Base-by-base conservation (phyloP, 1,284 basidiomycete genomes). In the Irpex sp. region DNA sequence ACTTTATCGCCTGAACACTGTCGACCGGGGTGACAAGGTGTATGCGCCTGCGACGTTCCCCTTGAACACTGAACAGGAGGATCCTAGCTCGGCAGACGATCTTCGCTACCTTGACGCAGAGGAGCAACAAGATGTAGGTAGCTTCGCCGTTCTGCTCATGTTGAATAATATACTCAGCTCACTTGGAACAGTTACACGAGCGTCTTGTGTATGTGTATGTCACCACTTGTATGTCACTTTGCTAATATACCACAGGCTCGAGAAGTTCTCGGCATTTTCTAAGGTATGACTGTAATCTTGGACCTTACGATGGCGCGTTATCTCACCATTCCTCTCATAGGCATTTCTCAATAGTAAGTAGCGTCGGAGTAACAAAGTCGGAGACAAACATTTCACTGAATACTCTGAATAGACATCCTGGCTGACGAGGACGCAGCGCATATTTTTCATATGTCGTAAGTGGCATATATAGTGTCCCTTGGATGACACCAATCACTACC, bases 251-350 rank as follows among this genome's bases (percentile, higher is more conserved):
- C 67, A 15, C 69, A 92, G 91, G 9, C 78, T 94, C 22, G 90
- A 91, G 68, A 93, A 94, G 82, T 94, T 90, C 71, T 82, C 90
- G 1, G 84, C 84, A 0, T 88, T 93, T 65, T 93, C 92, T 1
- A 87, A 89, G 77, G 90, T 87, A 75, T 68, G 32, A 27, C n/a
- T 27, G 27, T 27, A 27, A 27, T 27, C 27, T 27, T 27, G 27
- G 27, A 27, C 27, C 27, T 27, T 27, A 27, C 27, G 27, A 27
- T 2, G 27, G 27, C 27, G 27, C 4, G 27, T 4, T 27, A 42
- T 27, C 44, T 27, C 66, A 27, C 65, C 9, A 6, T 11, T 10
- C 65, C 11, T 32, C 4, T 65, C 62, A 54, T 67, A 89, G 88
- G 88, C 87, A 0, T 79, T 92, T 24, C 78, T 92, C 44, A 87